A percentile compares a stretch with the other conserved stretches of the same genome.
phyloP scores from a whole-genome alignment of 495 filamentous ascomycete genomes.

The Penicillium macrosclerotiorum region DNA sequence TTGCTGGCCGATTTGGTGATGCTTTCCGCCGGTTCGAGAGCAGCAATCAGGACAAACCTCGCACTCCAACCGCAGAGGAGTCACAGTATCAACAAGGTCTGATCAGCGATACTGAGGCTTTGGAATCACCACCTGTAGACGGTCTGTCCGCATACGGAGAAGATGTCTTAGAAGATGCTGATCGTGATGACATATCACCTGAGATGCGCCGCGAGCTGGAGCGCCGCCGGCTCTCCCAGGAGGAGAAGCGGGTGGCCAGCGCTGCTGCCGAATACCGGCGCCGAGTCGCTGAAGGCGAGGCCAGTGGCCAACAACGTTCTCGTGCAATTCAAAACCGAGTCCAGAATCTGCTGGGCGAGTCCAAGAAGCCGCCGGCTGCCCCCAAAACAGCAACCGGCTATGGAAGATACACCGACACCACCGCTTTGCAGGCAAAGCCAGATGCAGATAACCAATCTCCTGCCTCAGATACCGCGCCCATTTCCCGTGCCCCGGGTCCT shows the following conservation, averaged over 20 bases:
- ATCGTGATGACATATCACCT: conserved; percentile 72
- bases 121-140: conserved; percentile 12
- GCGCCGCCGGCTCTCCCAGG: conserved; percentile 75
- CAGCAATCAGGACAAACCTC: conserved; percentile 51
- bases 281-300: conserved; percentile 63
- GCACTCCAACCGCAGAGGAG: conserved; percentile 49
- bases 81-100: conserved; percentile 48
- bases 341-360: conserved; percentile 80
- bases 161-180: conserved; percentile 49
- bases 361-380: conserved; percentile 53
- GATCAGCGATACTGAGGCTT: conserved; percentile 61
- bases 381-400: conserved; percentile 84
- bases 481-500: conserved; percentile 21
- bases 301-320: conserved; percentile 60
- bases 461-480: neutral
- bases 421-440: conserved; percentile 44
- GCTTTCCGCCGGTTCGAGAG: conserved; percentile 92
- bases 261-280: conserved; percentile 89
- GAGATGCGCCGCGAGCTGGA: conserved; percentile 92
- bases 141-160: conserved; percentile 52
- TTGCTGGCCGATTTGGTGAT: conserved; percentile 90
- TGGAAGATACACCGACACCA: conserved; percentile 70
- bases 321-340: conserved; percentile 88
- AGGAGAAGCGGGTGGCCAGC: conserved; percentile 87
- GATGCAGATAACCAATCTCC: conserved; percentile 10